A percentile compares a stretch with the other conserved stretches of the same genome.
Conservation (phyloP, 2,329 filamentous ascomycete genomes). For the Neodidymelliopsis sp. region DNA sequence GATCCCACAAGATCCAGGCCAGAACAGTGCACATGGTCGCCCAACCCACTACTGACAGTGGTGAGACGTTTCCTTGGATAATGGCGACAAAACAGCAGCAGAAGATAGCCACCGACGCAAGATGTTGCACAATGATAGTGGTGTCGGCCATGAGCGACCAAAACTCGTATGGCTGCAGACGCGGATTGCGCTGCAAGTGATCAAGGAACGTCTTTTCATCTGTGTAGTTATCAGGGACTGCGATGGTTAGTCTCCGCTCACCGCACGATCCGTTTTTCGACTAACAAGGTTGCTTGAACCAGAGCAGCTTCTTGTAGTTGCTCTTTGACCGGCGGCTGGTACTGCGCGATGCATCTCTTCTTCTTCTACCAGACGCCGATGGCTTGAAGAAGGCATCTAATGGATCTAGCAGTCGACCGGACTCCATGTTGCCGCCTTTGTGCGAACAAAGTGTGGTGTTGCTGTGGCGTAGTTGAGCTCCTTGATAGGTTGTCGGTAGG, state of each 20-base stretch:
- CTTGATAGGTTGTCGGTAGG: conserved; percentile 1
- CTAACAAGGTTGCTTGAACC: conserved; percentile 95
- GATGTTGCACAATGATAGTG: conserved; percentile 95
- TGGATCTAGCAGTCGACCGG: conserved; percentile 22
- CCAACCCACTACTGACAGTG: conserved; percentile 86
- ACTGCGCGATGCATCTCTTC: conserved; percentile 64
- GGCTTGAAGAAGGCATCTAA: conserved; percentile 19
- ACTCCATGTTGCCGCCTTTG: conserved; percentile 18
- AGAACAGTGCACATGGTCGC: conserved; percentile 82
- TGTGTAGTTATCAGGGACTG: conserved; percentile 98
- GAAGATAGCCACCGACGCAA: conserved; percentile 94
- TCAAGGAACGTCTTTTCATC: conserved; percentile 97
- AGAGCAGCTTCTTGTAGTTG: conserved; percentile 93
- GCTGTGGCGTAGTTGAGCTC: not conserved
- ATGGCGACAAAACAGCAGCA: conserved; percentile 93
- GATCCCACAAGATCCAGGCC: conserved; percentile 91
- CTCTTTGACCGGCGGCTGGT: conserved; percentile 73
- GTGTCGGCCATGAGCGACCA: conserved; percentile 96
- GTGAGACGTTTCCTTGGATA: conserved; percentile 83
- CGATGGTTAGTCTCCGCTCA: conserved; percentile 9
- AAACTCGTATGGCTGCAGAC: conserved; percentile 94
- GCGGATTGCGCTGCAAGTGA: conserved; percentile 91
- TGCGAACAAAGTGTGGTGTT: not conserved
- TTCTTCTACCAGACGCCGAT: conserved; percentile 45
- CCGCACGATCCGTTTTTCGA: conserved; percentile 9